Evolutionary conservation across 2,329 filamentous ascomycete genomes (phyloP), one percentile per base, ranked within the genome.

Genomic region (Claviceps sp.): DNA sequence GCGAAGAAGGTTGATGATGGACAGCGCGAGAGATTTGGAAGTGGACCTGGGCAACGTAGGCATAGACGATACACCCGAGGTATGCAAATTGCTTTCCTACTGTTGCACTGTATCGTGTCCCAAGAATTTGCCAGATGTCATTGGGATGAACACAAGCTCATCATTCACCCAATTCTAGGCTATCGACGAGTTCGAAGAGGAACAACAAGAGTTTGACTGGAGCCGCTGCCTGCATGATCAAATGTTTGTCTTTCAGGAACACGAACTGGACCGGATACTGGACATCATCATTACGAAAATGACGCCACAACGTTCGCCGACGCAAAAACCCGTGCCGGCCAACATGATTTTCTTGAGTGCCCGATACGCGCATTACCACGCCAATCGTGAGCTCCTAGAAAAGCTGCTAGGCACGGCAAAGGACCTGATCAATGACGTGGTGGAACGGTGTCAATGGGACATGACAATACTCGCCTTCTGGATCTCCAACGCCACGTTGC

Each of bases 401-500:
- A 85, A 85, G 44, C 78, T 97, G 26, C 78, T 98, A 16, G 76
- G 86, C 26, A 84, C 85, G 38, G 88, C 93, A 40, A 95, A 95
- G 78, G 88, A 95, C 62, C 93, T 91, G 68, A 97, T 98, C 61
- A 97, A 97, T 63, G 85, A 89, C 54, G 88, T 96, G 34, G 89
- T 98, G n/a, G 93, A 97, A 67, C 80, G 80, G 55, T 84, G 91
- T 63, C 93, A 98, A 64, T 97, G 93, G 93, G 93, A 98, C 64
- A 98, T 98, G 93, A 98, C 93, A 0, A 95, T 98, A 58, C 74
- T 98, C 40, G 93, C 93, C 2, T 98, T 98, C 64, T 98, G 93
- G 93, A 89, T 96, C 62, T 97, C 93, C 1, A 98, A 98, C 66
- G 89, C 88, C 8, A 98, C 93, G 0, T 72, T 98, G 41, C 72